phyloP scores from a whole-genome alignment of 257 asterid genomes.

The Ocimum tenuiflorum region DNA sequence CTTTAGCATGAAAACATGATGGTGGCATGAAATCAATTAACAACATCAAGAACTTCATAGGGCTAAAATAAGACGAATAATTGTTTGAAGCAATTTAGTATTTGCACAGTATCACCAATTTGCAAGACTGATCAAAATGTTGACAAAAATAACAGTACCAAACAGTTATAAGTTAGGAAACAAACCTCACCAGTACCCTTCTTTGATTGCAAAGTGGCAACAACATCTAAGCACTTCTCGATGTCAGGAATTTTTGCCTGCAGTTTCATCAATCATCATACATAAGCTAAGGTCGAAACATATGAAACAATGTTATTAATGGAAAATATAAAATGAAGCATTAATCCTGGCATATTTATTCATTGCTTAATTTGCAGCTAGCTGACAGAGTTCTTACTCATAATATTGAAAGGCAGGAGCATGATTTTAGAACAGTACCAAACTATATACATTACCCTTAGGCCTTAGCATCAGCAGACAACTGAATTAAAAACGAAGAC shows the following conservation, averaged over 20 bases:
- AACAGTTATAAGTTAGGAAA: conserved; percentile 24
- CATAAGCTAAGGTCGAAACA: neutral
- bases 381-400: neutral
- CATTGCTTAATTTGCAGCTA: neutral
- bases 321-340: neutral
- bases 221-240: conserved; percentile 77
- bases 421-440: neutral
- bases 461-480: neutral
- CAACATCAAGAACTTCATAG: neutral
- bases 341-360: neutral
- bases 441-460: neutral
- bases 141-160: neutral
- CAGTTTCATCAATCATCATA: neutral
- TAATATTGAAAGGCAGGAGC: neutral
- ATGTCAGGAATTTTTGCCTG: conserved; percentile 96
- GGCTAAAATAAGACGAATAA: neutral
- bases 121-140: neutral
- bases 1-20: neutral
- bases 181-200: conserved; percentile 85
- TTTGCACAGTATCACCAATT: neutral
- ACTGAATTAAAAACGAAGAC: neutral
- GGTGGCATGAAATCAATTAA: neutral
- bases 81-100: neutral
- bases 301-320: conserved; percentile 5
- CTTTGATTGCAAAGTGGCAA: conserved; percentile 73